These are phyloP conservation scores for Suillus subalutaceus DNA, from an alignment of 768 basidiomycete species.

Conservation along the genomic window DNA sequence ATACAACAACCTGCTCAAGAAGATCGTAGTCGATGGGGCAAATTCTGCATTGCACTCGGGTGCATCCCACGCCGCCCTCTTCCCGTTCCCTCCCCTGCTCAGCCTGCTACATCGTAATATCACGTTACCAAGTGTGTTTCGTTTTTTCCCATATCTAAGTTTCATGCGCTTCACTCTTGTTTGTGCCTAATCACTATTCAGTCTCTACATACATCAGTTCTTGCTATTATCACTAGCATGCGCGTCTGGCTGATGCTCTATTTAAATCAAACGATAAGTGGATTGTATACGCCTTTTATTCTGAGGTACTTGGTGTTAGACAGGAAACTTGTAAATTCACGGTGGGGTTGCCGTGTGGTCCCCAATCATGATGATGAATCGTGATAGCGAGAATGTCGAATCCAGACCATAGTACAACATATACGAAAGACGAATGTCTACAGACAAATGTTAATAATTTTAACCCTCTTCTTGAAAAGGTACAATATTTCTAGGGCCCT, in stretches of 20 bases:
- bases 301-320: too few species aligned
- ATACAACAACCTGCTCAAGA: neutral
- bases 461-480: too few species aligned
- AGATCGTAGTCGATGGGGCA: neutral
- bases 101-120: neutral
- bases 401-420: too few species aligned
- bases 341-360: too few species aligned
- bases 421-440: too few species aligned
- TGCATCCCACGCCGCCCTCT: neutral
- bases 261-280: neutral
- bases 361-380: too few species aligned
- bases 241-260: neutral
- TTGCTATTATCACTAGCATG: neutral
- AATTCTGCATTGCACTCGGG: neutral
- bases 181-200: neutral
- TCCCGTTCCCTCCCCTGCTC: neutral
- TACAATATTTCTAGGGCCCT: too few species aligned
- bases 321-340: neutral
- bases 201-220: neutral
- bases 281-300: neutral
- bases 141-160: neutral
- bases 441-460: too few species aligned
- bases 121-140: neutral
- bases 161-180: neutral
- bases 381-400: too few species aligned